A percentile compares a stretch with the other conserved stretches of the same genome.
Conservation (phyloP, 345 rosid genomes). For the Linum tenue region DNA sequence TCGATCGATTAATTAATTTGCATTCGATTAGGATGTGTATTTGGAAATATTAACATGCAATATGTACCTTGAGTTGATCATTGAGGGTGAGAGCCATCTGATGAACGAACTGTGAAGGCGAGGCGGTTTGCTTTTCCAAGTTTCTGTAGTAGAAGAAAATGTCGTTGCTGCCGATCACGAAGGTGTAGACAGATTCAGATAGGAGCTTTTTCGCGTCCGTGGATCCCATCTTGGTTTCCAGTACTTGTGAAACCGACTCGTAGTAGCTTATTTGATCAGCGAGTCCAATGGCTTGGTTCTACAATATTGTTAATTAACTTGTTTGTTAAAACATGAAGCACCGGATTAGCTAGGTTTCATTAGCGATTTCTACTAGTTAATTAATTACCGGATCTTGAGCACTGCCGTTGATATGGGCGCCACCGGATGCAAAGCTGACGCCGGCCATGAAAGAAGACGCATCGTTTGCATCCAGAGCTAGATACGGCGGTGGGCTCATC, state of each 20-base stretch:
- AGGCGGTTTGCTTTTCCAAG: constrained; percentile 24
- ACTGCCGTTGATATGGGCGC: constrained; percentile 47
- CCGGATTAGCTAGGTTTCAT: too few relatives aligned
- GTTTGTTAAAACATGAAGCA: too few relatives aligned
- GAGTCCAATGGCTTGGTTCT: constrained; percentile 44
- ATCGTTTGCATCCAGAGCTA: constrained; percentile 8
- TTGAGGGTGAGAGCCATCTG: constrained; percentile 39
- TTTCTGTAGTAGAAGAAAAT: constrained; percentile 38
- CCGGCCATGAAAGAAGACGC: constrained; percentile 24
- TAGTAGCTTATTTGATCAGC: constrained; percentile 45
- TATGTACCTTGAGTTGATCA: constrained; percentile 49
- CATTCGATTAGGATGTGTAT: background rate
- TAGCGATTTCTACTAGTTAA: too few relatives aligned
- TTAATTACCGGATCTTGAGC: constrained; percentile 39
- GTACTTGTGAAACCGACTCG: constrained; percentile 15
- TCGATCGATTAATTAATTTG: background rate
- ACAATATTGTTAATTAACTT: too few relatives aligned
- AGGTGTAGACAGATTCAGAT: constrained; percentile 40
- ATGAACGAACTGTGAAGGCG: constrained; percentile 30
- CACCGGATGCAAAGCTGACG: constrained; percentile 48
- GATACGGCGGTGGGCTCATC: constrained; percentile 33
- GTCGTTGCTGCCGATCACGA: constrained; percentile 62
- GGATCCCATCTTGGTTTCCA: constrained; percentile 26
- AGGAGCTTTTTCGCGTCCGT: constrained; percentile 26
- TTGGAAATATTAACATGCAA: background rate